Conservation (phyloP, 306 rosid genomes). For the Gastrolobium bilobum region DNA sequence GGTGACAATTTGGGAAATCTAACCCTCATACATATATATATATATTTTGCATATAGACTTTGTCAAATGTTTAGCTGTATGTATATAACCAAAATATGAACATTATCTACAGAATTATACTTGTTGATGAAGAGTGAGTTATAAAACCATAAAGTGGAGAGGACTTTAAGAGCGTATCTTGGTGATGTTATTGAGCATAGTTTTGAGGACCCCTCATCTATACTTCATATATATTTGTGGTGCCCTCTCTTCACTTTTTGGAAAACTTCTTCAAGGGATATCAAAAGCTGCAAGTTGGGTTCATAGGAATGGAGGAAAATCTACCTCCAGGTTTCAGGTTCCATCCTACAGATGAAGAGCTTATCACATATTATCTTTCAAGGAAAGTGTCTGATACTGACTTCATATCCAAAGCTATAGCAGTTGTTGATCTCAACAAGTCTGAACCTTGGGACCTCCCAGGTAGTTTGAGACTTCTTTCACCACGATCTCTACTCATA, state of each 20-base stretch:
- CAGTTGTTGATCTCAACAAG: slow-evolving; percentile 93
- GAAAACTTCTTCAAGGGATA: slow-evolving; percentile 5
- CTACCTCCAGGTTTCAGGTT: slow-evolving; percentile 96
- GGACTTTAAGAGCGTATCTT: slow-evolving; percentile 56
- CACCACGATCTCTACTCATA: neutral
- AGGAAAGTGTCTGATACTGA: slow-evolving; percentile 74
- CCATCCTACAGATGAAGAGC: slow-evolving; percentile 97
- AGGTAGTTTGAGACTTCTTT: slow-evolving; percentile 50
- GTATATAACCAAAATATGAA: slow-evolving; percentile 47
- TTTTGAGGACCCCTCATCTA: slow-evolving; percentile 35
- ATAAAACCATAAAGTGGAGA: slow-evolving; percentile 44
- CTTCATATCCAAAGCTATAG: slow-evolving; percentile 76
- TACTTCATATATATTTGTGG: slow-evolving; percentile 31
- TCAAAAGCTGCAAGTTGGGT: neutral
- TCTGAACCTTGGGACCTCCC: slow-evolving; percentile 99
- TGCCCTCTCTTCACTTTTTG: slow-evolving; percentile 16
- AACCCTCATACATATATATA: neutral
- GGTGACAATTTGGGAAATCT: slow-evolving; percentile 44
- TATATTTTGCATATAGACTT: slow-evolving; percentile 23
- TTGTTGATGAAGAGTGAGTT: slow-evolving; percentile 64
- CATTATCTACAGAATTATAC: slow-evolving; percentile 51
- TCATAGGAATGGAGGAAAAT: slow-evolving; percentile 66
- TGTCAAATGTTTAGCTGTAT: slow-evolving; percentile 82
- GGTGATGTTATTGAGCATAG: slow-evolving; percentile 52
- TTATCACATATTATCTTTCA: slow-evolving; percentile 75